Evolutionary conservation across 805 yeast genomes (phyloP).

Genomic region (Nakazawaea molendinolei): DNA sequence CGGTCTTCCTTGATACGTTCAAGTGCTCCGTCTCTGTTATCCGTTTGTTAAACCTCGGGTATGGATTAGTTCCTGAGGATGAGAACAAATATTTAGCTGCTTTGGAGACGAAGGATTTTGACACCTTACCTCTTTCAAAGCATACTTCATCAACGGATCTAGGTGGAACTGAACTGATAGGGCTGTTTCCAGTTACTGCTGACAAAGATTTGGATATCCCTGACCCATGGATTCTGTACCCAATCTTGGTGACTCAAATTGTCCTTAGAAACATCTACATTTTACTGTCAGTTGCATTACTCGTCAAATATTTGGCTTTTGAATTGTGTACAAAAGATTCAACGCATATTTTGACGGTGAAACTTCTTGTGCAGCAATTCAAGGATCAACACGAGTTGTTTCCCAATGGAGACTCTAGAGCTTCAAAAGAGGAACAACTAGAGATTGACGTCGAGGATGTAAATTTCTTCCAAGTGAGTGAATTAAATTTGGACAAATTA

Average conservation of each 20-base stretch:
- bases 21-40: slow-evolving; percentile 25
- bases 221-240: slow-evolving; percentile 11
- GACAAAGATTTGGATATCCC: slow-evolving; percentile 7
- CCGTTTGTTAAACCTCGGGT: slow-evolving; percentile 31
- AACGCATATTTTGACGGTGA: too few species aligned
- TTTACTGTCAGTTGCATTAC: slow-evolving; percentile 8
- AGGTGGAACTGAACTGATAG: slow-evolving; percentile 1
- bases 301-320: too few species aligned
- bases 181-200: too few species aligned
- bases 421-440: too few species aligned
- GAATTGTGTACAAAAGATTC: too few species aligned
- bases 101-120: neutral
- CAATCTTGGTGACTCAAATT: neutral
- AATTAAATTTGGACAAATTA: slow-evolving; percentile 2
- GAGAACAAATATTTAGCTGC: too few species aligned
- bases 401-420: too few species aligned
- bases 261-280: slow-evolving; percentile 2
- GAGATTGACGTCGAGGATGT: too few species aligned
- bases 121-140: too few species aligned
- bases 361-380: too few species aligned
- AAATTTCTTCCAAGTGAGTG: slow-evolving; percentile 5
- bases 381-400: too few species aligned
- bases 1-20: slow-evolving; percentile 21
- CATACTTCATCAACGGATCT: slow-evolving; percentile 7
- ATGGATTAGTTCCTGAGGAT: slow-evolving; percentile 27